These are phyloP conservation scores for Choanephora cucurbitarum DNA, from an alignment of 371 early-diverging fungal species.

Conservation along the genomic window DNA sequence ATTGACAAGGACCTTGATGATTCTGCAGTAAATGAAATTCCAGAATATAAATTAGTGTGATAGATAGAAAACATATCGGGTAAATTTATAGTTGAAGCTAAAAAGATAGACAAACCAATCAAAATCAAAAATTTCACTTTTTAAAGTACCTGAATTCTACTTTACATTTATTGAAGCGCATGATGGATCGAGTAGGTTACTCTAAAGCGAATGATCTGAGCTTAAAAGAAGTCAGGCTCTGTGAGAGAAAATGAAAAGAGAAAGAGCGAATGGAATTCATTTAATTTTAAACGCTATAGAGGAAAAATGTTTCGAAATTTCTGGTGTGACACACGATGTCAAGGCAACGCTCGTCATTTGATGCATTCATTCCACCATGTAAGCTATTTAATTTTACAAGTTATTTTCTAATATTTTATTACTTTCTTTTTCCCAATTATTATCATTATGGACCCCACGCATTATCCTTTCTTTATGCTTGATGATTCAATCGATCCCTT, in stretches of 20 bases:
- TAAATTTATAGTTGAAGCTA: too few species aligned
- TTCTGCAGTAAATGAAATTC: too few species aligned
- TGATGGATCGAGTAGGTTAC: too few species aligned
- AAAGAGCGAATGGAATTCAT: conserved; percentile 13
- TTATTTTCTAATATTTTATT: conserved; percentile 14
- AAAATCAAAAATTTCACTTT: too few species aligned
- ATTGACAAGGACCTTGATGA: too few species aligned
- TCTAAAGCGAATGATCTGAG: too few species aligned
- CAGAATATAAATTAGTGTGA: too few species aligned
- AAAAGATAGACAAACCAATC: too few species aligned
- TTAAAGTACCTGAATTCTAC: too few species aligned
- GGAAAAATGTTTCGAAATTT: conserved; percentile 25
- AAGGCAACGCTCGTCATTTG: conserved; percentile 44
- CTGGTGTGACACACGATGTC: conserved; percentile 39
- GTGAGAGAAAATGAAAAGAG: not conserved
- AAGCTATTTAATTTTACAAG: not conserved
- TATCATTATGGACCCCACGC: not conserved
- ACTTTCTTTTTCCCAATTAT: not conserved
- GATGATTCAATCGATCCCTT: not conserved
- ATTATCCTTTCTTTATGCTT: not conserved
- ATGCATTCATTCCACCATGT: conserved; percentile 34
- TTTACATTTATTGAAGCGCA: too few species aligned
- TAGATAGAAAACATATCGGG: too few species aligned
- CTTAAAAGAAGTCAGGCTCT: not conserved
- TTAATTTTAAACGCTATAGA: conserved; percentile 4